Conservation (phyloP, 805 yeast genomes). For the Ogataea degrootiae region DNA sequence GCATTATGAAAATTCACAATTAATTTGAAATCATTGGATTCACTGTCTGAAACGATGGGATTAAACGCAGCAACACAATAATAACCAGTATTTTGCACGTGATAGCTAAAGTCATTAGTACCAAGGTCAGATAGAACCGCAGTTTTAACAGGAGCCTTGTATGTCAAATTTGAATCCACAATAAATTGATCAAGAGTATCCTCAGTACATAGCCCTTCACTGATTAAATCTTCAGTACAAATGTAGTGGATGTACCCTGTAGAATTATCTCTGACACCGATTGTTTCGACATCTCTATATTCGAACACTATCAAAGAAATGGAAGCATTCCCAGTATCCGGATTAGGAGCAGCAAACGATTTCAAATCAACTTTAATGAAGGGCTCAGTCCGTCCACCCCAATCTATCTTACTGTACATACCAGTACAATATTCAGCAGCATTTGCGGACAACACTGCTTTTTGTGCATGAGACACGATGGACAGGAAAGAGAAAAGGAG, state of each 20-base stretch:
- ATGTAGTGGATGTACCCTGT: constrained; percentile 50
- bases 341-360: constrained; percentile 26
- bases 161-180: constrained; percentile 37
- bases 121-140: constrained; percentile 54
- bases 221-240: constrained; percentile 71
- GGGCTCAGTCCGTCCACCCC: constrained; percentile 78
- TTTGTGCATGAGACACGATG: constrained; percentile 33
- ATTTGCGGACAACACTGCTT: constrained; percentile 43
- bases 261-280: constrained; percentile 52
- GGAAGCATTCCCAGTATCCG: constrained; percentile 36
- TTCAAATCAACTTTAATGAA: constrained; percentile 46
- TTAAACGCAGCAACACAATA: constrained; percentile 81
- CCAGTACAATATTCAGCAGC: constrained; percentile 80
- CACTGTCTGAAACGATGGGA: constrained; percentile 25
- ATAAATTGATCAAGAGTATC: constrained; percentile 61
- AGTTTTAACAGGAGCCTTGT: constrained; percentile 51
- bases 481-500: constrained; percentile 3
- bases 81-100: constrained; percentile 74
- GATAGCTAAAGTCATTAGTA: constrained; percentile 55
- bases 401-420: constrained; percentile 78
- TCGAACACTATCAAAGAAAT: constrained; percentile 77
- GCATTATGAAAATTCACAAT: constrained; percentile 85
- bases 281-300: constrained; percentile 64
- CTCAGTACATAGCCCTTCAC: constrained; percentile 47
- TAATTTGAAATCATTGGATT: constrained; percentile 47